phyloP scores from a whole-genome alignment of 2,329 filamentous ascomycete species.

The Nannizziopsis barbatae region DNA sequence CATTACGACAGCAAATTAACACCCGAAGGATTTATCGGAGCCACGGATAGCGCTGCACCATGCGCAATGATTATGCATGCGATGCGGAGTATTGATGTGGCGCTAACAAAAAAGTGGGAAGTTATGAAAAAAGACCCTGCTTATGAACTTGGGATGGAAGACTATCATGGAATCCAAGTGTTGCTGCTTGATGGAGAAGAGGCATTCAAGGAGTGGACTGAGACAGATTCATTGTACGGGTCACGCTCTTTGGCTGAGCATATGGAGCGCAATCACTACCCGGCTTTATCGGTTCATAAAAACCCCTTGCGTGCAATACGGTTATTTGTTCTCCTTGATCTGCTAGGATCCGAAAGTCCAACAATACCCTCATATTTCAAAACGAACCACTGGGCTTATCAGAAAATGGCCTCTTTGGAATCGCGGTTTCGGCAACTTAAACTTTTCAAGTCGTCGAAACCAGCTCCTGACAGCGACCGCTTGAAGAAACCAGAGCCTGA shows the following conservation, averaged over 20 bases:
- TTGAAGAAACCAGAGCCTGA: slow-evolving; percentile 21
- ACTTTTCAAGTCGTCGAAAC: slow-evolving; percentile 53
- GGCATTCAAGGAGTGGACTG: slow-evolving; percentile 71
- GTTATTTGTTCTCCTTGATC: slow-evolving; percentile 82
- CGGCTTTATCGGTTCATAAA: slow-evolving; percentile 61
- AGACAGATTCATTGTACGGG: slow-evolving; percentile 77
- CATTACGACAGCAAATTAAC: slow-evolving; percentile 82
- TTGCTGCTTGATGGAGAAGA: slow-evolving; percentile 89
- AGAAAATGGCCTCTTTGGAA: slow-evolving; percentile 62
- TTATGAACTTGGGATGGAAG: slow-evolving; percentile 47
- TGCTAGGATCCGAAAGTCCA: slow-evolving; percentile 62
- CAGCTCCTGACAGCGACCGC: slow-evolving; percentile 28
- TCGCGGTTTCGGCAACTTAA: slow-evolving; percentile 56
- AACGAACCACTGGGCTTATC: slow-evolving; percentile 88
- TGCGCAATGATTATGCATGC: slow-evolving; percentile 89
- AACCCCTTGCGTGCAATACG: slow-evolving; percentile 68
- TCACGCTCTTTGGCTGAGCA: slow-evolving; percentile 66
- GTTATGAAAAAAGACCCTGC: slow-evolving; percentile 47
- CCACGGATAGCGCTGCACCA: slow-evolving; percentile 84
- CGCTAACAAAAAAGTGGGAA: slow-evolving; percentile 71
- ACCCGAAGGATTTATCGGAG: slow-evolving; percentile 81
- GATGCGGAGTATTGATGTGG: slow-evolving; percentile 66
- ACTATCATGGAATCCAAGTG: slow-evolving; percentile 75
- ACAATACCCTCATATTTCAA: slow-evolving; percentile 74
- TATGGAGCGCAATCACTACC: slow-evolving; percentile 64